A percentile compares a stretch with the other conserved stretches of the same genome.
These are phyloP conservation scores for Thelephora aurantiotincta DNA, from an alignment of 768 basidiomycete species.

Conservation along the genomic window DNA sequence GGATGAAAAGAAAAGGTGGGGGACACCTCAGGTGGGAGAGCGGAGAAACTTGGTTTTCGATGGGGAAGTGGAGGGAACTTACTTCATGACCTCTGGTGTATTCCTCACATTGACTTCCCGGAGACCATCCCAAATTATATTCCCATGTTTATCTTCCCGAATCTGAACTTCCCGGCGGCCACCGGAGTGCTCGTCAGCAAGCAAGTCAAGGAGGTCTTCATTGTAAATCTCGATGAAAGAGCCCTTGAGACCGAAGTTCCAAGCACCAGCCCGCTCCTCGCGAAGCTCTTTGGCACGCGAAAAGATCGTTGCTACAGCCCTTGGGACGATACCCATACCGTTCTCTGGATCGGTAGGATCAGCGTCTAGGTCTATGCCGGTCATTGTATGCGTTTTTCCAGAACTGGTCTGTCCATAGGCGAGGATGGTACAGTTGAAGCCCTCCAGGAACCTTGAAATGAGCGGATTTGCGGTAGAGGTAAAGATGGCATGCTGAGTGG, in stretches of 20 bases:
- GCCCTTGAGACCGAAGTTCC: slow-evolving; percentile 72
- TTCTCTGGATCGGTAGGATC: slow-evolving; percentile 74
- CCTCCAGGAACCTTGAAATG: slow-evolving; percentile 77
- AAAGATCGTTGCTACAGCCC: slow-evolving; percentile 86
- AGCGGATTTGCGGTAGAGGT: slow-evolving; percentile 75
- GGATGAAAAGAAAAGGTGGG: slow-evolving; percentile 1
- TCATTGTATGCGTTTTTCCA: slow-evolving; percentile 98
- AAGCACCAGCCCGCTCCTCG: slow-evolving; percentile 58
- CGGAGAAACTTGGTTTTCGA: too few relatives aligned
- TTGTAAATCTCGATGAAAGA: slow-evolving; percentile 98
- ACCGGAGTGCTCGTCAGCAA: slow-evolving; percentile 63
- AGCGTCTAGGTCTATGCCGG: slow-evolving; percentile 81
- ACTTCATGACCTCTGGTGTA: slow-evolving; percentile 85
- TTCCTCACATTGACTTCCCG: slow-evolving; percentile 83
- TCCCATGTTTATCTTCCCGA: slow-evolving; percentile 91
- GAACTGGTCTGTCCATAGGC: slow-evolving; percentile 97
- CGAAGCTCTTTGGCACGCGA: slow-evolving; percentile 59
- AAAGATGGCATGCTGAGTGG: slow-evolving; percentile 79
- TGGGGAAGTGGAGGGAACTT: slow-evolving; percentile 19
- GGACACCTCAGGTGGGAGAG: not conserved
- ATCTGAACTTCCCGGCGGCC: slow-evolving; percentile 81
- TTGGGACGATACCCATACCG: slow-evolving; percentile 89
- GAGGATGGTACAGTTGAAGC: slow-evolving; percentile 95
- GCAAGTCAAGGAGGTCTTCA: slow-evolving; percentile 93
- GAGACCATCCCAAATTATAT: slow-evolving; percentile 94